phyloP scores from a whole-genome alignment of 2,329 filamentous ascomycete genomes.

The Exutisphaerella laricina region DNA sequence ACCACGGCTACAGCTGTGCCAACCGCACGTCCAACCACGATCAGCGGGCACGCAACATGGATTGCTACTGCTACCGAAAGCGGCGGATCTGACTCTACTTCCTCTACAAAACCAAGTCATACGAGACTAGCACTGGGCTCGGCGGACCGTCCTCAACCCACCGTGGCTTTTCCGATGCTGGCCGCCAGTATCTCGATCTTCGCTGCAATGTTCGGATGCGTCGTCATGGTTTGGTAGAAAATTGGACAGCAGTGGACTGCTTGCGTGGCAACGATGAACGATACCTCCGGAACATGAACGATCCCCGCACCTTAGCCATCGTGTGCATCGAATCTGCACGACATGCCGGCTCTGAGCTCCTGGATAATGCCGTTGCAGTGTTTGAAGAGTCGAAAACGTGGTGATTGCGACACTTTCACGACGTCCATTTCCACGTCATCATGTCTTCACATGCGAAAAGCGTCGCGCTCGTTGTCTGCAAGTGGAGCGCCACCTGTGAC shows the following conservation, averaged over 20 bases:
- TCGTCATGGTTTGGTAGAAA: background rate
- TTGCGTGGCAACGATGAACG: too few relatives aligned
- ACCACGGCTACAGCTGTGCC: background rate
- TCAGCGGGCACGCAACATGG: slow-evolving; percentile 4
- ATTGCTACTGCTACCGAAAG: slow-evolving; percentile 1
- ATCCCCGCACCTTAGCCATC: background rate
- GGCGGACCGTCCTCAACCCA: background rate
- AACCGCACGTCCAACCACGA: slow-evolving; percentile 7
- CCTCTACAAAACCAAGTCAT: slow-evolving; percentile 4
- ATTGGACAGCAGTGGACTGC: background rate
- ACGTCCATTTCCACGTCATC: too few relatives aligned
- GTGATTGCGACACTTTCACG: too few relatives aligned
- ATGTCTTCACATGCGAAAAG: too few relatives aligned
- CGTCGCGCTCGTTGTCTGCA: too few relatives aligned
- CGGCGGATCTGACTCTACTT: background rate
- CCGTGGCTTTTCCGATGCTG: background rate
- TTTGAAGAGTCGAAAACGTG: too few relatives aligned
- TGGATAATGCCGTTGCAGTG: too few relatives aligned
- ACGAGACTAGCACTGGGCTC: slow-evolving; percentile 7
- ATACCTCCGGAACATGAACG: too few relatives aligned
- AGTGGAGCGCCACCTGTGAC: too few relatives aligned
- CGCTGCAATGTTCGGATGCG: too few relatives aligned
- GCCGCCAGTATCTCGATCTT: background rate
- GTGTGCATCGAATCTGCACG: background rate
- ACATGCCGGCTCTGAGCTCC: too few relatives aligned